A percentile compares a stretch with the other conserved stretches of the same genome.
Conservation (phyloP, 2,329 filamentous ascomycete genomes). For the Talaromyces islandicus region DNA sequence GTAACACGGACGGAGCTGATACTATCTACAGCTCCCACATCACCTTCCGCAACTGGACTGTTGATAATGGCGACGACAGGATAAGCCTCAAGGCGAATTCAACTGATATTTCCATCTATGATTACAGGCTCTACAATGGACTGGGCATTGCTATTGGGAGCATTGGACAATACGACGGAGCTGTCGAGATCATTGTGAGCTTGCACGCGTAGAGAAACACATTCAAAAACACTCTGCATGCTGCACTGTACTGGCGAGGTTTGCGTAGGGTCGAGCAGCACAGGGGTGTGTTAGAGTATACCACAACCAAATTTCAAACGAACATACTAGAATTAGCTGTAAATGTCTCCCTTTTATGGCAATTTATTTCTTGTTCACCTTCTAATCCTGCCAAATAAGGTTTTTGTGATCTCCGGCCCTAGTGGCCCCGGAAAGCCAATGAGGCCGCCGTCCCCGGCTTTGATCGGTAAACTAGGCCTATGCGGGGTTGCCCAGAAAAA, state of each 20-base stretch:
- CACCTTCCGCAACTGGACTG: conserved; percentile 45
- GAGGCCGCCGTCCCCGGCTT: background rate
- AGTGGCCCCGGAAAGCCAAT: background rate
- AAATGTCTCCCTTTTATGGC: background rate
- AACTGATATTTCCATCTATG: conserved; percentile 48
- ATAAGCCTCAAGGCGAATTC: conserved; percentile 53
- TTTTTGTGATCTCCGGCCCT: background rate
- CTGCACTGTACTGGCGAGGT: conserved; percentile 26
- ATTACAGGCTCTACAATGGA: conserved; percentile 46
- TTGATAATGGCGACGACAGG: conserved; percentile 50
- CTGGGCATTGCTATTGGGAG: conserved; percentile 53
- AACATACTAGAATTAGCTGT: background rate
- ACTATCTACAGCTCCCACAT: conserved; percentile 51
- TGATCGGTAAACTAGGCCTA: background rate
- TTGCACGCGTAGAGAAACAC: conserved; percentile 45
- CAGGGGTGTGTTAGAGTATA: conserved; percentile 1
- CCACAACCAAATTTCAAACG: background rate
- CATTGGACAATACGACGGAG: conserved; percentile 49
- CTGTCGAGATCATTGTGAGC: conserved; percentile 46
- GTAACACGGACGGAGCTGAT: conserved; percentile 48
- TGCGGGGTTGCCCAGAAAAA: background rate
- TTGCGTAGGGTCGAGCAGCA: conserved; percentile 26
- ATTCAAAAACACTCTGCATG: conserved; percentile 42
- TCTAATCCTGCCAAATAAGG: background rate
- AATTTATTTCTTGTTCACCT: background rate